Base-by-base conservation (phyloP, 1,284 basidiomycete genomes). In the Austroboletus niveus region DNA sequence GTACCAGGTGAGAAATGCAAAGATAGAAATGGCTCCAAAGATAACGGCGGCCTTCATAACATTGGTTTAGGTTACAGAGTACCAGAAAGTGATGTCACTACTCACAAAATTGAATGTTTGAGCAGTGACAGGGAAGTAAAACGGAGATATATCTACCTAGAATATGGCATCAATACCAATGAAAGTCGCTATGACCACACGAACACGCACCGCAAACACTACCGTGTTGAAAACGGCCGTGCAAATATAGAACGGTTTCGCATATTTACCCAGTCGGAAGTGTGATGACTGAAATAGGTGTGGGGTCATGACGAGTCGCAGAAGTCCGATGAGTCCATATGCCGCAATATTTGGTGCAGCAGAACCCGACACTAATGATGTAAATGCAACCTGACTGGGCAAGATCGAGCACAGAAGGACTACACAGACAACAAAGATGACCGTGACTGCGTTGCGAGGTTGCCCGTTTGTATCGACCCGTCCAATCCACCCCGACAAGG, bases 351-450 rank as follows among this genome's bases (percentile, higher is more conserved):
- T 92, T 1, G 89, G 89, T 7, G 91, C 78, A 9, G 77, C 89
- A 17, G 87, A 87, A 8, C 91, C 92, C 9, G 89, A 92, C 40
- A 92, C 80, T 51, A 94, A 75, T 15, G 89, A 92, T 2, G 85
- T 90, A 73, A 94, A 94, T 1, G 92, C 92, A 35, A 92, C 92
- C 58, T 86, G 82, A 58, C 88, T 91, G 1, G 91, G 89, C 27
- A 94, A 73, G 60, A 94, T 93, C 4, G 88, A 87, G 74, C 89
- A 92, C 22, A 94, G 75, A 12, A 94, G 60, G 27, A 71, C 48
- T 0, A 86, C 85, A 0, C 80, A 86, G 59, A 92, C 91, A 53
- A 87, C 65, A 65, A 81, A 88, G 65, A 93, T 91, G 59, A 92
- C 82, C 0, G 87, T 91, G 8, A 92, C 83, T 7, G 92, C 89